Base-by-base conservation (phyloP, 2,329 filamentous ascomycete genomes). In the Didymella lethalis region DNA sequence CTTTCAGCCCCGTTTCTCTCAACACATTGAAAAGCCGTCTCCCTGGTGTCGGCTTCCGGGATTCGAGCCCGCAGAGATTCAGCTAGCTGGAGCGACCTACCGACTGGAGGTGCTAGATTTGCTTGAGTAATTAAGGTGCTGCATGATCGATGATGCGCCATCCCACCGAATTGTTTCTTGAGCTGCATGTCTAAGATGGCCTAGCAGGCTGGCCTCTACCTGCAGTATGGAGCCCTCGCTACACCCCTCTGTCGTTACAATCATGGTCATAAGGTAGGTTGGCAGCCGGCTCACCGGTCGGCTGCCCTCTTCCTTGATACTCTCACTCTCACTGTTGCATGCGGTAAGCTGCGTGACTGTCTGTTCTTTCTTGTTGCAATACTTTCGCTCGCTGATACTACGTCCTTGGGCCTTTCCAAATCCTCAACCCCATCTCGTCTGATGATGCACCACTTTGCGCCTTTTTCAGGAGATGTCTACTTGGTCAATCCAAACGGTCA, bases 381-480 rank as follows among this genome's bases (percentile, higher is more conserved):
- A 20, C 14, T 18, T 28, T 28, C 25, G 18, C 12, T 29, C 18
- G 32, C 18, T 26, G 3, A 7, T n/a, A 14, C 32, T 6, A 10
- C 16, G 6, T 18, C 32, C 7, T n/a, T n/a, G 7, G 2, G 7
- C 14, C 32, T 34, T 38, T 18, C 10, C n/a, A 34, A 4, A 10
- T 4, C 5, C 23, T 26, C 2, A 36, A 8, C 5, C 12, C 31
- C 5, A 18, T 1, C n/a, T 32, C 43, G 16, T 25, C 41, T 32
- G 7, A 32, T 7, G 2, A 59, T 59, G 50, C 50, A 46, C 50
- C 29, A 36, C 20, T 54, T 46, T 14, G 31, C 49, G 44, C 76
- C 77, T 0, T 78, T 78, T 54, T 75, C 73, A 26, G 77, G 76
- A 53, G 77, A 76, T 3, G 69, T 79, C 32, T 78, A 78, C 52